phyloP scores from a whole-genome alignment of 225 moss, liverwort and hornwort species.

The Climacium dendroides region DNA sequence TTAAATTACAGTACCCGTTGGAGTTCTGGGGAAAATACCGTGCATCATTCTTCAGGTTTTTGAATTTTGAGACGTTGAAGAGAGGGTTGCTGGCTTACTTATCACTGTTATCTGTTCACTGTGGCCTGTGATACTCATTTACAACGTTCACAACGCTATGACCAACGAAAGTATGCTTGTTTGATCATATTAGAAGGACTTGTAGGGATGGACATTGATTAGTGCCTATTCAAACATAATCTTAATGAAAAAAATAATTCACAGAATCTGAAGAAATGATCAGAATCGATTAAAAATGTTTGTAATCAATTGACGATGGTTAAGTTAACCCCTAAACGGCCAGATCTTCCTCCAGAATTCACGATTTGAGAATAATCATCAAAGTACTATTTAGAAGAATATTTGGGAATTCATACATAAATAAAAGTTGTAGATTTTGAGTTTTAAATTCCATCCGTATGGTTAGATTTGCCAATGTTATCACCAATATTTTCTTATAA shows the following conservation, averaged over 20 bases:
- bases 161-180: background rate
- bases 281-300: fast-evolving
- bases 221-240: background rate
- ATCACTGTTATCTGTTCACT: background rate
- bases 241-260: background rate
- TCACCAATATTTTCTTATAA: too few species aligned
- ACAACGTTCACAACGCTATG: background rate
- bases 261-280: background rate
- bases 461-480: too few species aligned
- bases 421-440: too few species aligned
- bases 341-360: too few species aligned
- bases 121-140: background rate
- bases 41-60: background rate
- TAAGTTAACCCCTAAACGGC: too few species aligned
- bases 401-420: too few species aligned
- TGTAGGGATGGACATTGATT: background rate
- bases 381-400: too few species aligned
- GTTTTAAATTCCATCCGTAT: too few species aligned
- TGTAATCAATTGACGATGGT: background rate
- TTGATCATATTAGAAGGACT: background rate
- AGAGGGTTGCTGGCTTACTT: background rate
- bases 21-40: fast-evolving
- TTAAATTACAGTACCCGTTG: background rate
- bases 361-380: too few species aligned
- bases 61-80: background rate